Evolutionary conservation across 169 alveolate species (phyloP).

Genomic region (Plasmodium knowlesi): DNA sequence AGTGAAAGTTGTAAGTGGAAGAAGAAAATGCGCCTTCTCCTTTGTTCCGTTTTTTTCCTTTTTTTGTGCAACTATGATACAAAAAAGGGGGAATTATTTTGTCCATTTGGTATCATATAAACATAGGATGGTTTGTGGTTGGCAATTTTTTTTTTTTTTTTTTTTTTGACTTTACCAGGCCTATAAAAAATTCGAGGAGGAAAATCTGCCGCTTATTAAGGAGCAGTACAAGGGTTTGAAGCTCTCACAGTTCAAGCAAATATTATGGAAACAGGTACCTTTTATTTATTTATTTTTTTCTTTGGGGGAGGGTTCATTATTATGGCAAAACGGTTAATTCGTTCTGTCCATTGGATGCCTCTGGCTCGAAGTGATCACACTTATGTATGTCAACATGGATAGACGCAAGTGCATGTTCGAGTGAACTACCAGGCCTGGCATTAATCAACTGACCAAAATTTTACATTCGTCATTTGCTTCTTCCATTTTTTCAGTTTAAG

Average conservation of each 20-base stretch:
- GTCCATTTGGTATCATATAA: background rate
- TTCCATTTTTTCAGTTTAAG: conserved; percentile 31
- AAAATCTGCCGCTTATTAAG: conserved; percentile 82
- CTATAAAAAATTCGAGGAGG: conserved; percentile 80
- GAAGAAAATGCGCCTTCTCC: background rate
- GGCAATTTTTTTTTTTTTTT: background rate
- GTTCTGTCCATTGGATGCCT: background rate
- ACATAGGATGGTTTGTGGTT: background rate
- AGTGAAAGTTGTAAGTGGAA: conserved; percentile 67
- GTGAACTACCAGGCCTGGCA: background rate
- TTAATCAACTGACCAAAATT: background rate
- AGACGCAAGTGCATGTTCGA: background rate
- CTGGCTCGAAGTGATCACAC: background rate
- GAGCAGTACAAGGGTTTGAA: conserved; percentile 82
- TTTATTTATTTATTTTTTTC: background rate
- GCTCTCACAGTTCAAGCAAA: conserved; percentile 85
- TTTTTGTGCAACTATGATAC: background rate
- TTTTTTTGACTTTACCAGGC: conserved; percentile 58
- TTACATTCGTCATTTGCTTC: background rate
- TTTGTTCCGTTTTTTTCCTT: background rate
- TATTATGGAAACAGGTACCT: conserved; percentile 83
- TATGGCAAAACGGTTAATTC: background rate
- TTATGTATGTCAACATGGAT: background rate
- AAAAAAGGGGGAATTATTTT: conserved; percentile 1
- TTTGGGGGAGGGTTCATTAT: background rate